Evolutionary conservation across 2,329 filamentous ascomycete genomes (phyloP).

Genomic region (Penicillium sclerotigenum): DNA sequence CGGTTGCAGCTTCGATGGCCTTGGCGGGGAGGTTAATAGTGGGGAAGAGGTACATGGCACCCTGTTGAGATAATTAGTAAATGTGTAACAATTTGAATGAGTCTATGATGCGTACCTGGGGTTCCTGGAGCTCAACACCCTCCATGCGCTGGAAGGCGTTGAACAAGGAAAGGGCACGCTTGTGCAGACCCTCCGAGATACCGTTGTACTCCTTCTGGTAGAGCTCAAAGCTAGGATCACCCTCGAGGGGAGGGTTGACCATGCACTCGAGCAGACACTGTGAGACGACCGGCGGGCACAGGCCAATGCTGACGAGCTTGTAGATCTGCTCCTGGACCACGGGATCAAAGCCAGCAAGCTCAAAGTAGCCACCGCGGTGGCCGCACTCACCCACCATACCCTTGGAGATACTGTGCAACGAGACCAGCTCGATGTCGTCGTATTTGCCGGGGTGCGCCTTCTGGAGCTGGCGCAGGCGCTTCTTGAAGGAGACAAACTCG

Average conservation of each 20-base stretch:
- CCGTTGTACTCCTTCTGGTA: conserved; percentile 81
- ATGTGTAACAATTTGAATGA: not conserved
- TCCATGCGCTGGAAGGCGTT: conserved; percentile 93
- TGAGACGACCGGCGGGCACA: conserved; percentile 91
- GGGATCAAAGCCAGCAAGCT: conserved; percentile 83
- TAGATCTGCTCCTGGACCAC: conserved; percentile 91
- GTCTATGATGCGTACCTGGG: conserved; percentile 53
- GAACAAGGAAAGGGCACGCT: conserved; percentile 81
- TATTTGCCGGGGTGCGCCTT: conserved; percentile 69
- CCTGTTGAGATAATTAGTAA: conserved; percentile 49
- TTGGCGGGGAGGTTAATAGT: conserved; percentile 77
- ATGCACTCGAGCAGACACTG: conserved; percentile 97
- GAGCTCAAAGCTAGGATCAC: conserved; percentile 77
- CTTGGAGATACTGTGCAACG: conserved; percentile 91
- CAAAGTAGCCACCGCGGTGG: conserved; percentile 96
- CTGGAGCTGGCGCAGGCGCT: conserved; percentile 76
- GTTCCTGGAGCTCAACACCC: conserved; percentile 83
- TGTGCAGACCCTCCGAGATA: conserved; percentile 74
- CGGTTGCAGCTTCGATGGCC: conserved; percentile 70
- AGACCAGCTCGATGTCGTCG: conserved; percentile 82
- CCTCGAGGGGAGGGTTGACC: conserved; percentile 87
- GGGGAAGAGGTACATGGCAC: conserved; percentile 98
- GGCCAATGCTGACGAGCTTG: conserved; percentile 96
- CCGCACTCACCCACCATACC: conserved; percentile 99
- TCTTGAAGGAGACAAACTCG: conserved; percentile 94